phyloP scores from a whole-genome alignment of 306 rosid species.

The Datisca glomerata region DNA sequence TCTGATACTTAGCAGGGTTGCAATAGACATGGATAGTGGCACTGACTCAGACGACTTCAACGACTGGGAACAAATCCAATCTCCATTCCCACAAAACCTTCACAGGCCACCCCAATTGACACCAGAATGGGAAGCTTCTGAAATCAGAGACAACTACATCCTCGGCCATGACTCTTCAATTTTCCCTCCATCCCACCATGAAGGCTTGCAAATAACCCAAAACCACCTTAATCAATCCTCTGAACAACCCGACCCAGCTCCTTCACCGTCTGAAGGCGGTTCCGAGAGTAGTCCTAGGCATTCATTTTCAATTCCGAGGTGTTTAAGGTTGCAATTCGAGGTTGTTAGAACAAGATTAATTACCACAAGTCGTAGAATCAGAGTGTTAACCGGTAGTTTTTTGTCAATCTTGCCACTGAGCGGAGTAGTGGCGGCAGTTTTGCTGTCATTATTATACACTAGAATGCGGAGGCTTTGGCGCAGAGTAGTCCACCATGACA shows the following conservation, averaged over 20 bases:
- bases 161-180: too few relatives aligned
- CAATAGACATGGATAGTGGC: too few relatives aligned
- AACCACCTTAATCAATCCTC: background rate
- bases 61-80: too few relatives aligned
- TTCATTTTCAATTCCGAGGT: conserved; percentile 9
- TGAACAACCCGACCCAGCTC: conserved; percentile 4
- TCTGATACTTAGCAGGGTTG: too few relatives aligned
- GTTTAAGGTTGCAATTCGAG: conserved; percentile 19
- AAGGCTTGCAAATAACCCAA: conserved; percentile 2
- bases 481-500: conserved; percentile 2
- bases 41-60: too few relatives aligned
- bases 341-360: conserved; percentile 17
- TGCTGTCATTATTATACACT: conserved; percentile 12
- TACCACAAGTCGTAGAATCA: conserved; percentile 12
- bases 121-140: too few relatives aligned
- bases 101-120: too few relatives aligned
- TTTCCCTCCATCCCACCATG: conserved; percentile 4
- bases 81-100: too few relatives aligned
- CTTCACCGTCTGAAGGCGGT: conserved; percentile 6
- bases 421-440: conserved; percentile 9
- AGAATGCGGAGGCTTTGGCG: conserved; percentile 20
- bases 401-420: conserved; percentile 23
- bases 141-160: too few relatives aligned
- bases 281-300: background rate
- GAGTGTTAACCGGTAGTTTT: conserved; percentile 15